Percentiles rank a stretch among this genome's conserved stretches.
These are phyloP conservation scores for Cladosporium cucumerinum DNA, from an alignment of 2,329 filamentous ascomycete species.

Conservation along the genomic window DNA sequence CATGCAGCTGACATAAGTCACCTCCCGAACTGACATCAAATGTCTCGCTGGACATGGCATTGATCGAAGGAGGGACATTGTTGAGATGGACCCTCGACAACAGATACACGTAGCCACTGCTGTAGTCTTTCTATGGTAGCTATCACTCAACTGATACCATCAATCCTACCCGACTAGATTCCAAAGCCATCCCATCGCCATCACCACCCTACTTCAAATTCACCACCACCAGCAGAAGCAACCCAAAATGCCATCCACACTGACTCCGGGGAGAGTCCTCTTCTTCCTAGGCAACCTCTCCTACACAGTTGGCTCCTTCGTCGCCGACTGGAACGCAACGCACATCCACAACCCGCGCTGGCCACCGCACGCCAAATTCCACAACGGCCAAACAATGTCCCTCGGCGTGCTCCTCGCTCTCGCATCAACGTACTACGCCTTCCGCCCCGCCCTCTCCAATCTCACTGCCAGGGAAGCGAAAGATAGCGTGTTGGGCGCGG, in stretches of 20 bases:
- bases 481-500: slow-evolving; percentile 33
- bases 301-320: slow-evolving; percentile 34
- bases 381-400: slow-evolving; percentile 53
- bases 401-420: slow-evolving; percentile 43
- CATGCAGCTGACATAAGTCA: not conserved
- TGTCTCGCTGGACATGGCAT: too few species aligned
- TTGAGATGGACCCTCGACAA: not conserved
- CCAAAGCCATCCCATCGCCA: not conserved
- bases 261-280: slow-evolving; percentile 31
- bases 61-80: not conserved
- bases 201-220: not conserved
- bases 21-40: not conserved
- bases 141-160: not conserved
- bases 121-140: not conserved
- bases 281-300: slow-evolving; percentile 33
- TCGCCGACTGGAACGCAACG: slow-evolving; percentile 40
- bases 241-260: not conserved
- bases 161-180: not conserved
- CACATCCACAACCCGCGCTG: slow-evolving; percentile 49
- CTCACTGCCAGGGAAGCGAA: slow-evolving; percentile 12
- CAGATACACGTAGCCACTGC: not conserved
- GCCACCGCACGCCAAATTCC: slow-evolving; percentile 52
- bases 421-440: slow-evolving; percentile 39
- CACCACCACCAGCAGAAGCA: not conserved
- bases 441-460: slow-evolving; percentile 20